A percentile compares a stretch with the other conserved stretches of the same genome.
These are phyloP conservation scores for Pseudoperonospora humuli DNA, from an alignment of 352 stramenopile genomes.

Conservation along the genomic window DNA sequence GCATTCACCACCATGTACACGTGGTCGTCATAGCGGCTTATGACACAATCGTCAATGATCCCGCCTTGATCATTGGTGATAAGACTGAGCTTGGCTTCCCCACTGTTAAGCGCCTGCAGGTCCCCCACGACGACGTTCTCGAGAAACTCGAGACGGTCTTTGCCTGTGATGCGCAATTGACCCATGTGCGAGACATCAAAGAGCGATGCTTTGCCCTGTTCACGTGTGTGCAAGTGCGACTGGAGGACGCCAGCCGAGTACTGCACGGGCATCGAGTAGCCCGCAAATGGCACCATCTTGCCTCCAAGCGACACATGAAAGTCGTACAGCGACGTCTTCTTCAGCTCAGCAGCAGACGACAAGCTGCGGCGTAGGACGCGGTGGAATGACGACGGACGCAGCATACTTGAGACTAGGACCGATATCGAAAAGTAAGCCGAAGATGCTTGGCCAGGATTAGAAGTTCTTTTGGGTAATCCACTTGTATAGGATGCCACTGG, in stretches of 20 bases:
- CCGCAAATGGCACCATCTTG: conserved; percentile 94
- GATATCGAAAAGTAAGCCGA: neutral
- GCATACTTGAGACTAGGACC: conserved; percentile 3
- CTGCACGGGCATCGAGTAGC: conserved; percentile 96
- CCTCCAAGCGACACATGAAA: conserved; percentile 64
- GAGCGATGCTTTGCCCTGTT: conserved; percentile 72
- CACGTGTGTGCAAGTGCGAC: conserved; percentile 83
- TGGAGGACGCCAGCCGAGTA: conserved; percentile 95
- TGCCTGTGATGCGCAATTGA: conserved; percentile 89
- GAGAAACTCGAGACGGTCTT: conserved; percentile 92
- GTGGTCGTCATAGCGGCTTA: conserved; percentile 93
- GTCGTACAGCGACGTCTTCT: conserved; percentile 76
- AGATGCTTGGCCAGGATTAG: no score
- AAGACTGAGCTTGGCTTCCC: conserved; percentile 90
- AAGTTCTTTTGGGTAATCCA: no score
- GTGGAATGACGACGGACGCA: conserved; percentile 5
- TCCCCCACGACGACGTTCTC: conserved; percentile 95
- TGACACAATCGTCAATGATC: conserved; percentile 98
- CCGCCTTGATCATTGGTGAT: conserved; percentile 94
- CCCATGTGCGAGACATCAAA: conserved; percentile 99
- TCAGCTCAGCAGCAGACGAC: conserved; percentile 36
- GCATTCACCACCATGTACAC: conserved; percentile 97
- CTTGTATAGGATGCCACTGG: no score
- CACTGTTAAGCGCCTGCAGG: conserved; percentile 76
- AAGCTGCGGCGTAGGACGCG: conserved; percentile 19